phyloP scores from a whole-genome alignment of 1,139 yeast genomes.

The Magnusiomyces tetraspermus region DNA sequence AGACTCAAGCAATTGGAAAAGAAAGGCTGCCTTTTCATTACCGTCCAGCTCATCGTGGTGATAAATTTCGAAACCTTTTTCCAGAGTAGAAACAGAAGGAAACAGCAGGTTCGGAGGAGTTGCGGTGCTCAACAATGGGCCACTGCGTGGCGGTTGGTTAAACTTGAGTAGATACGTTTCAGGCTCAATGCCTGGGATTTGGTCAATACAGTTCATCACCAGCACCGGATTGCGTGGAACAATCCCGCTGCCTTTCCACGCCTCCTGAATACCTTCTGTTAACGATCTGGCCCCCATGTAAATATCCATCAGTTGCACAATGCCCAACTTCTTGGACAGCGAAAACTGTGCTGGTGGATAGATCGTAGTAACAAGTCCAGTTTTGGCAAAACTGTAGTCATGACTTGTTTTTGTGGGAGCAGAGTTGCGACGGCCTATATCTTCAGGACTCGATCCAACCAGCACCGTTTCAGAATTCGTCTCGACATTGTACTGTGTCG shows the following conservation, averaged over 20 bases:
- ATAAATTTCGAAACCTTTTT: neutral
- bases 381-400: neutral
- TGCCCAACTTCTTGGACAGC: neutral
- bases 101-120: neutral
- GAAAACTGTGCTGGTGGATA: neutral
- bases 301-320: neutral
- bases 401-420: neutral
- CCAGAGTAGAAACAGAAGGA: neutral
- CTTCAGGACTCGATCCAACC: neutral
- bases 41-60: neutral
- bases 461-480: neutral
- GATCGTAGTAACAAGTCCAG: neutral
- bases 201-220: neutral
- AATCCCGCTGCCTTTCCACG: conserved; percentile 3
- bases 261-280: neutral
- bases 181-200: neutral
- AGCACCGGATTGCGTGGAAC: conserved; percentile 2
- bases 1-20: neutral
- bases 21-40: neutral
- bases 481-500: neutral
- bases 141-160: neutral
- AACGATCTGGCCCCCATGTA: neutral
- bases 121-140: neutral
- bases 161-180: neutral
- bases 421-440: neutral